Evolutionary conservation across 176 grass and related monocot species (phyloP).

Genomic region (Eremochloa ophiuroides): DNA sequence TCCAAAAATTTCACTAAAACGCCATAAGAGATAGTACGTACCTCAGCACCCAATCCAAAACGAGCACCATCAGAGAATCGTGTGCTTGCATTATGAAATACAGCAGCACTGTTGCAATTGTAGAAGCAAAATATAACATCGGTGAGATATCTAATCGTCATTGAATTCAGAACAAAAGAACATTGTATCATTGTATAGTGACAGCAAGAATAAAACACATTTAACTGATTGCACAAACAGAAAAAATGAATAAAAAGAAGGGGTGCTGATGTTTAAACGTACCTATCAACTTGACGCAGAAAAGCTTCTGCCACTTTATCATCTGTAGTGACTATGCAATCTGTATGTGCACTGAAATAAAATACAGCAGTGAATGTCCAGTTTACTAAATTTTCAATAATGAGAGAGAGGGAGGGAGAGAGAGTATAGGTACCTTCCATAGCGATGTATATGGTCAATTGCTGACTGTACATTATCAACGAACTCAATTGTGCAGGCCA

Average conservation of each 20-base stretch:
- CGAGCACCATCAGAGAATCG: conserved; percentile 93
- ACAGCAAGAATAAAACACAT: not conserved
- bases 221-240: not conserved
- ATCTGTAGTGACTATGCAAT: conserved; percentile 78
- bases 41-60: conserved; percentile 99
- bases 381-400: not conserved
- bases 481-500: conserved; percentile 84
- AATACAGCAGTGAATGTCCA: not conserved
- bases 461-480: conserved; percentile 82
- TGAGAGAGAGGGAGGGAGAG: not conserved
- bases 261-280: not conserved
- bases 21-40: conserved; percentile 21
- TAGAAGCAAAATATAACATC: not conserved
- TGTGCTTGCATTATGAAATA: conserved; percentile 91
- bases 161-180: not conserved
- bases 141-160: conserved; percentile 25
- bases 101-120: conserved; percentile 66
- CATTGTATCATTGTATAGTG: not conserved
- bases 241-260: not conserved
- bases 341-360: conserved; percentile 82
- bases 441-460: conserved; percentile 85
- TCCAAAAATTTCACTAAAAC: not conserved
- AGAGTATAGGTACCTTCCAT: conserved; percentile 68
- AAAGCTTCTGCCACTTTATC: conserved; percentile 64
- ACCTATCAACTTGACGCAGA: conserved; percentile 89